A percentile compares a stretch with the other conserved stretches of the same genome.
Evolutionary conservation across 2,329 filamentous ascomycete genomes (phyloP).

Genomic region (Endothia cerciana): DNA sequence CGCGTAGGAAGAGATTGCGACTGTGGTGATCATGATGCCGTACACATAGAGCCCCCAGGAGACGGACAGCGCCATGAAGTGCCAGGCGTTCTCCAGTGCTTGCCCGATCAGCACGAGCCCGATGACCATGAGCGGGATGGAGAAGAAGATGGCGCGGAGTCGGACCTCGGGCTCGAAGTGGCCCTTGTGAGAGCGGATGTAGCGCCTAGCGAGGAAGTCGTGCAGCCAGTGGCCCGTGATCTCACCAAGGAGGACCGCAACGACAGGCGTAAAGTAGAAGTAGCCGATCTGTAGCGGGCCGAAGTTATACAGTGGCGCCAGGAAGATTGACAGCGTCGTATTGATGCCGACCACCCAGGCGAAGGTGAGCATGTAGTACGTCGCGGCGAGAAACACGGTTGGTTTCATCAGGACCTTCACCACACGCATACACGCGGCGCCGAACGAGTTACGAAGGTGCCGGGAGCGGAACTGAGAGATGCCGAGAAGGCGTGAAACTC

Average conservation of each 20-base stretch:
- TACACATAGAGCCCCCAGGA: constrained; percentile 60
- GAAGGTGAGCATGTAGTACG: constrained; percentile 47
- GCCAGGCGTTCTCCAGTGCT: constrained; percentile 51
- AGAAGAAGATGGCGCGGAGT: constrained; percentile 51
- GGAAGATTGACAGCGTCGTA: constrained; percentile 57
- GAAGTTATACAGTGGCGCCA: constrained; percentile 55
- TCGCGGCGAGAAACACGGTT: constrained; percentile 40
- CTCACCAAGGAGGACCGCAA: constrained; percentile 58
- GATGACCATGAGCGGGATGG: constrained; percentile 51
- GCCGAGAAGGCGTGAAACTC: constrained; percentile 37
- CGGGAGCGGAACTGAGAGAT: constrained; percentile 42
- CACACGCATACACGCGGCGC: constrained; percentile 44
- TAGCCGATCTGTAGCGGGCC: constrained; percentile 53
- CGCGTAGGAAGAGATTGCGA: constrained; percentile 55
- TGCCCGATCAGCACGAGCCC: constrained; percentile 58
- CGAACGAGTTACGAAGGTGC: constrained; percentile 44
- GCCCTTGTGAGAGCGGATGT: constrained; percentile 51
- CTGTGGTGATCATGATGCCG: constrained; percentile 58
- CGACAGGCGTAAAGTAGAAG: constrained; percentile 63
- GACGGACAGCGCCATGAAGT: constrained; percentile 54
- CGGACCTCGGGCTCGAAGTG: constrained; percentile 61
- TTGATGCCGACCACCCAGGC: constrained; percentile 60
- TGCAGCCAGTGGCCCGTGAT: constrained; percentile 59
- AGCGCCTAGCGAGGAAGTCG: constrained; percentile 50
- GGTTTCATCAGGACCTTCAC: constrained; percentile 45